Evolutionary conservation across 192 early-diverging fungal genomes (phyloP).

Genomic region (Mortierella antarctica): DNA sequence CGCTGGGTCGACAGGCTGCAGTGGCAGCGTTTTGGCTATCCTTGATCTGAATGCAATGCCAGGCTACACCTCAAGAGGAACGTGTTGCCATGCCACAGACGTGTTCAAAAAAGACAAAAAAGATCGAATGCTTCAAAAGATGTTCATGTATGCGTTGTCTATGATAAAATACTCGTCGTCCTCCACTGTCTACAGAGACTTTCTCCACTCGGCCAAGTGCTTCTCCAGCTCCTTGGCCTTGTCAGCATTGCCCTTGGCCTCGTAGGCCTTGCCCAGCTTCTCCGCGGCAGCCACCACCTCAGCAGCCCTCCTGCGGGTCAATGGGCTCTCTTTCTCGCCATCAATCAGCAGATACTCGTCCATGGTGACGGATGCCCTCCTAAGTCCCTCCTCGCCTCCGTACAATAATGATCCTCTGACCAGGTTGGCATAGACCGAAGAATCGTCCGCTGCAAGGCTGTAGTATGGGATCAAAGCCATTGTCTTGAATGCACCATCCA

Average conservation of each 20-base stretch:
- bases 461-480: slow-evolving; percentile 52
- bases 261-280: slow-evolving; percentile 23
- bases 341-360: slow-evolving; percentile 48
- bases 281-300: slow-evolving; percentile 40
- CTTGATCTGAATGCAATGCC: too few relatives aligned
- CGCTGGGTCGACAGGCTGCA: too few relatives aligned
- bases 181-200: slow-evolving; percentile 17
- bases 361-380: slow-evolving; percentile 45
- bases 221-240: slow-evolving; percentile 29
- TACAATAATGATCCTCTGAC: slow-evolving; percentile 40
- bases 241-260: slow-evolving; percentile 22
- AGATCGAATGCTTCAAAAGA: background rate
- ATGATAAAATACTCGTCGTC: background rate
- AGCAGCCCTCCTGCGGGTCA: slow-evolving; percentile 35
- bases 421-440: slow-evolving; percentile 37
- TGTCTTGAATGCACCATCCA: slow-evolving; percentile 48
- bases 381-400: slow-evolving; percentile 38
- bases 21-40: too few relatives aligned
- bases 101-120: background rate
- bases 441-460: slow-evolving; percentile 41
- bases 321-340: slow-evolving; percentile 37
- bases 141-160: background rate
- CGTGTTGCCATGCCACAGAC: background rate
- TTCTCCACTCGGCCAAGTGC: slow-evolving; percentile 29
- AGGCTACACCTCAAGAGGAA: too few relatives aligned